Percentiles rank a stretch among this genome's conserved stretches.
phyloP scores from a whole-genome alignment of 345 rosid genomes.

The Lepidium aucheri region DNA sequence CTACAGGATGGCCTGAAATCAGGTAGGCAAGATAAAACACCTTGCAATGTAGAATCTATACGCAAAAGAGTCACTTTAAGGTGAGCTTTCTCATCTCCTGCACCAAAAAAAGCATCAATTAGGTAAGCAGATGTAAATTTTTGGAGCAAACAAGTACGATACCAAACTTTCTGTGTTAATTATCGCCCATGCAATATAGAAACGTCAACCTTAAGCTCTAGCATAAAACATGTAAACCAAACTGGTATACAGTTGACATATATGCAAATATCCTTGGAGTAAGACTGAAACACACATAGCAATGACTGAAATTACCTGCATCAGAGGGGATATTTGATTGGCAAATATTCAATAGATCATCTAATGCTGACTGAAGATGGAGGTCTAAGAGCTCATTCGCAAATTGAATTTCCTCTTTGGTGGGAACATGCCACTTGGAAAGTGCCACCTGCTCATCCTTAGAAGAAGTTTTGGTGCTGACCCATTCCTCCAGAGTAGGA shows the following conservation, averaged over 20 bases:
- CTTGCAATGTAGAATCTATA: conserved; percentile 91
- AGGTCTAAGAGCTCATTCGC: conserved; percentile 87
- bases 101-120: conserved; percentile 25
- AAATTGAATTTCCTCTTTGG: conserved; percentile 75
- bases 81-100: conserved; percentile 97
- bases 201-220: conserved; percentile 11
- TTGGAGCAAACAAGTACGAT: conserved; percentile 8
- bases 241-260: background rate
- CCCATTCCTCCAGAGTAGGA: conserved; percentile 79
- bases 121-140: background rate
- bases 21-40: conserved; percentile 97
- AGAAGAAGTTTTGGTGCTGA: conserved; percentile 74
- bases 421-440: conserved; percentile 92
- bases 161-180: background rate
- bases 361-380: conserved; percentile 83
- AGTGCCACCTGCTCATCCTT: conserved; percentile 36
- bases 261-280: background rate
- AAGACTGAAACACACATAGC: conserved; percentile 5
- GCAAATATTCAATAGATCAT: conserved; percentile 79
- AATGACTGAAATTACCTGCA: conserved; percentile 44
- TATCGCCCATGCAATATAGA: conserved; percentile 6
- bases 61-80: conserved; percentile 97
- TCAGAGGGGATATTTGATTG: conserved; percentile 70
- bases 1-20: conserved; percentile 83
- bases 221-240: background rate